These are phyloP conservation scores for Dioscorea alata DNA, from an alignment of 106 monocot genomes.

Conservation along the genomic window DNA sequence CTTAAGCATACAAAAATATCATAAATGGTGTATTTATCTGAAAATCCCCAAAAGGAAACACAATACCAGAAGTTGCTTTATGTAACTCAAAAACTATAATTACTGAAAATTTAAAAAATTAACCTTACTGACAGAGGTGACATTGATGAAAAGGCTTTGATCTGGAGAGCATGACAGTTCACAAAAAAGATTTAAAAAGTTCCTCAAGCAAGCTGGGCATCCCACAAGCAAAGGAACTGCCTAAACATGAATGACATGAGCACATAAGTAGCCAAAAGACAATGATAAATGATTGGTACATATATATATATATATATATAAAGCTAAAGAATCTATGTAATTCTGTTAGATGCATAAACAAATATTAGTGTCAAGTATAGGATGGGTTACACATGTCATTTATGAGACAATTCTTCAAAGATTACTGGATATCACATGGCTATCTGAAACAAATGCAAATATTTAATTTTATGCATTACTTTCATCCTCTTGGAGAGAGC, in stretches of 20 bases:
- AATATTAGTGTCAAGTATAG: too few species aligned
- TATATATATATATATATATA: too few species aligned
- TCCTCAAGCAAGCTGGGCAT: constrained; percentile 98
- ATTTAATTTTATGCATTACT: too few species aligned
- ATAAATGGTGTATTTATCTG: too few species aligned
- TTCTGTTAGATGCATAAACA: too few species aligned
- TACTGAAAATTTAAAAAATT: not conserved
- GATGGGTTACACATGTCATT: too few species aligned
- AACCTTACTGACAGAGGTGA: constrained; percentile 77
- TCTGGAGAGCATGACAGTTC: constrained; percentile 91
- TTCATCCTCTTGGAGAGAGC: too few species aligned
- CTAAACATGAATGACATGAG: constrained; percentile 36
- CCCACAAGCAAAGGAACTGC: constrained; percentile 97
- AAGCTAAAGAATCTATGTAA: too few species aligned
- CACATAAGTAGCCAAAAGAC: not conserved
- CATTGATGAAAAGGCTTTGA: constrained; percentile 96
- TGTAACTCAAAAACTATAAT: not conserved
- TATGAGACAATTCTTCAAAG: too few species aligned
- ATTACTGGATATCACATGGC: too few species aligned
- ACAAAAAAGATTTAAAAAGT: constrained; percentile 94
- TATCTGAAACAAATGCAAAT: too few species aligned
- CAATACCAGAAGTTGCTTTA: not conserved
- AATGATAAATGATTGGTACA: not conserved
- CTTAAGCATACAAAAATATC: not conserved
- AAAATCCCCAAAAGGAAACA: not conserved